A percentile compares a stretch with the other conserved stretches of the same genome.
phyloP scores from a whole-genome alignment of 768 basidiomycete genomes.

The Boletellus emodensis region DNA sequence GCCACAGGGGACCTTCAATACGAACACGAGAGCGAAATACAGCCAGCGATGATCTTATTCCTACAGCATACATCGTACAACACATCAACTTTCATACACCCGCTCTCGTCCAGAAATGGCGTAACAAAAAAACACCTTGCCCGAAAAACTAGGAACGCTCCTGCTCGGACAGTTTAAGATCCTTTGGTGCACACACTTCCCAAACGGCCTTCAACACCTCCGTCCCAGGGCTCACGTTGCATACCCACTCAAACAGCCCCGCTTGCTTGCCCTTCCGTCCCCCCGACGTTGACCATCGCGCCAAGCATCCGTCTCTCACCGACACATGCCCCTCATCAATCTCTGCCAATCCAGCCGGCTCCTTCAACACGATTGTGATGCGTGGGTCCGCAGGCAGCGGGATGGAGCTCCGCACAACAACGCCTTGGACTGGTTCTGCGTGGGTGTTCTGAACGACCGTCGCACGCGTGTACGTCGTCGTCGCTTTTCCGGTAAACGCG shows the following conservation, averaged over 20 bases:
- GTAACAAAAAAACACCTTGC: too few relatives aligned
- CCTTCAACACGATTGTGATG: conserved; percentile 25
- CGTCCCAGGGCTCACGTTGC: conserved; percentile 20
- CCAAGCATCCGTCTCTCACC: conserved; percentile 12
- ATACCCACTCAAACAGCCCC: conserved; percentile 31
- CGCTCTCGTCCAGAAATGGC: too few relatives aligned
- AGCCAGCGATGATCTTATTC: too few relatives aligned
- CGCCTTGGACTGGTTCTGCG: conserved; percentile 2
- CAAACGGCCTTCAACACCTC: conserved; percentile 26
- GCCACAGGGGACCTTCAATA: too few relatives aligned
- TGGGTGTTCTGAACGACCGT: conserved; percentile 16
- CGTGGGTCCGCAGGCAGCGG: conserved; percentile 27
- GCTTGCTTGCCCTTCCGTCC: conserved; percentile 17
- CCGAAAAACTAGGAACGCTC: conserved; percentile 1
- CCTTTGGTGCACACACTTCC: conserved; percentile 26
- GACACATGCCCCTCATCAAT: conserved; percentile 11
- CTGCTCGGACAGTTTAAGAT: conserved; percentile 14
- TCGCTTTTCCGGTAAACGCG: conserved; percentile 5
- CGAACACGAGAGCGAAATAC: too few relatives aligned
- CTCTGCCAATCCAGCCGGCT: conserved; percentile 24
- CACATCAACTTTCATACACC: too few relatives aligned
- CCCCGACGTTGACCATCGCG: conserved; percentile 20
- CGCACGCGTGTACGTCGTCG: conserved; percentile 18
- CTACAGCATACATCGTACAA: too few relatives aligned
- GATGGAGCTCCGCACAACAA: conserved; percentile 25